Evolutionary conservation across 306 rosid genomes (phyloP), one percentile per base, ranked within the genome.

Genomic region (Mucuna pruriens): DNA sequence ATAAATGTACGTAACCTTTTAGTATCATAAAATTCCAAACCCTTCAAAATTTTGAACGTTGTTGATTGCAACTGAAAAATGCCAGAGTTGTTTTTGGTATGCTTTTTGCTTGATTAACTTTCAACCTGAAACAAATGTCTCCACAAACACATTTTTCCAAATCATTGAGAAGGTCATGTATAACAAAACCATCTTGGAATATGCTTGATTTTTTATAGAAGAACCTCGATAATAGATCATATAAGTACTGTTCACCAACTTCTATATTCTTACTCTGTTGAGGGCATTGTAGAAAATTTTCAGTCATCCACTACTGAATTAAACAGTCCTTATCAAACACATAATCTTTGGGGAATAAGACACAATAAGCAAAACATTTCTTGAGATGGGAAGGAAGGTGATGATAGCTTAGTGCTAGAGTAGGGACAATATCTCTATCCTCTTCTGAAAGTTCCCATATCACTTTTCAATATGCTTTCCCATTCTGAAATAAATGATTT

Each of bases 161-260:
- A 5, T 65, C 75, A 16, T 66, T 66, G 1, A 78, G 4, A 52
- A 40, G 64, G 9, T 55, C 61, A 9, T 33, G 36, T 67, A 74
- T 54, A 10, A 54, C 12, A 16, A 36, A 55, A 13, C 2, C 0
- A 0, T 1, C 36, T 1, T 33, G n/a, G n/a, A n/a, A n/a, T n/a
- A n/a, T 40, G 45, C 2, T 7, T 22, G 4, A 45, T 51, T 38
- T 44, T 25, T 33, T 51, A 19, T 78, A 77, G 4, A 77, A 77
- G 16, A 74, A 65, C 25, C 81, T 64, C 0, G 54, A 49, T n/a
- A 33, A 45, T 15, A 77, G 16, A 34, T 77, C 82, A 20, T 65
- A 10, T 16, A 77, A 77, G 10, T 49, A 34, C 4, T 36, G 39
- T 3, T 20, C 12, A 0, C 74, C 82, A 8, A 33, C 7, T 48